Evolutionary conservation across 2,329 filamentous ascomycete species (phyloP).

Genomic region (Cryphonectria naterciae): DNA sequence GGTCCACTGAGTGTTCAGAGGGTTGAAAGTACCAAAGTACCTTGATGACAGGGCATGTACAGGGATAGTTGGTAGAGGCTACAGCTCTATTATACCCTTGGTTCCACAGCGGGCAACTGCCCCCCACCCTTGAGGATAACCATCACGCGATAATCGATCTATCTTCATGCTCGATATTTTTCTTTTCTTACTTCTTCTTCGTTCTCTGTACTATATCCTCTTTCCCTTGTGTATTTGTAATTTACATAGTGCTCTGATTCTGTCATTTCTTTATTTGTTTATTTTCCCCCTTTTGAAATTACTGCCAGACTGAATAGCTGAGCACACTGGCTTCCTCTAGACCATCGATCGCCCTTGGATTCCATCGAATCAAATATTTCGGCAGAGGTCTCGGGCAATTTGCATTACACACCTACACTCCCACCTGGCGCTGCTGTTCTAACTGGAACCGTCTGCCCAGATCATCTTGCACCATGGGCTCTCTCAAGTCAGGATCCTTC

Average conservation of each 20-base stretch:
- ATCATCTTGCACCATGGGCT: slow-evolving; percentile 33
- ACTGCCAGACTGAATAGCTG: background rate
- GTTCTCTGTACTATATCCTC: background rate
- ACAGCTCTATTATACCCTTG: background rate
- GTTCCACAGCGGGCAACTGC: background rate
- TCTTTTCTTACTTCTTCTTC: background rate
- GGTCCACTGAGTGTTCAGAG: background rate
- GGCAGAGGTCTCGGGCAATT: background rate
- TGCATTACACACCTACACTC: background rate
- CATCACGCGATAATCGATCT: slow-evolving; percentile 2
- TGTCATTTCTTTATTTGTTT: background rate
- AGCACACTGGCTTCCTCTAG: background rate
- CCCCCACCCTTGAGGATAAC: background rate
- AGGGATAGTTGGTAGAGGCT: background rate
- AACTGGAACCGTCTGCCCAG: background rate
- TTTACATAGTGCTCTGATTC: background rate
- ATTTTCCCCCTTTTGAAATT: background rate
- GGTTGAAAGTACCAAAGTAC: background rate
- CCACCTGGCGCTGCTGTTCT: background rate
- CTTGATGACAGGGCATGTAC: background rate
- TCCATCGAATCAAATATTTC: background rate
- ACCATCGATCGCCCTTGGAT: background rate
- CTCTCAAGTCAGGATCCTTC: slow-evolving; percentile 41
- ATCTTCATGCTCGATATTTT: background rate
- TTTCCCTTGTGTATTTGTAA: background rate